These are phyloP conservation scores for Amaranthus palmeri DNA, from an alignment of 148 eudicot genomes.

Conservation along the genomic window DNA sequence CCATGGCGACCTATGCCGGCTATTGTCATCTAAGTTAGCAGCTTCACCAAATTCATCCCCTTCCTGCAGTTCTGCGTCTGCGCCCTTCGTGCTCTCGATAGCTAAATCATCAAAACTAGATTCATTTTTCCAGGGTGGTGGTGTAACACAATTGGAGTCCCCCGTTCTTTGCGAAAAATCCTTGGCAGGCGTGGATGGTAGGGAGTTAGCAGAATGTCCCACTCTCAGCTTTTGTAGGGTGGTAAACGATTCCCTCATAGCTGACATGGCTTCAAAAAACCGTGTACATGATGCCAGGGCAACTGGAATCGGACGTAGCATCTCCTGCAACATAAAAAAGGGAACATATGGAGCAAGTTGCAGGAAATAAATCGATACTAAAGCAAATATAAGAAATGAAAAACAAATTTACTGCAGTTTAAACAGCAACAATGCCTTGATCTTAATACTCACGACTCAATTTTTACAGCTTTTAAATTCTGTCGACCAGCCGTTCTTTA, in stretches of 20 bases:
- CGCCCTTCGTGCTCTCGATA: constrained; percentile 28
- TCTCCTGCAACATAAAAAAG: constrained; percentile 44
- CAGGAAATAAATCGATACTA: background rate
- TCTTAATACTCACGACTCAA: too few relatives aligned
- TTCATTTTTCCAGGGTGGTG: constrained; percentile 73
- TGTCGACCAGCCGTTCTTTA: too few relatives aligned
- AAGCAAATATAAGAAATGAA: background rate
- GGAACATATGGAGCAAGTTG: background rate
- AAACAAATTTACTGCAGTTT: too few relatives aligned
- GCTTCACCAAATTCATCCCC: constrained; percentile 36
- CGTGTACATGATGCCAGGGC: constrained; percentile 97
- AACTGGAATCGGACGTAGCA: constrained; percentile 98
- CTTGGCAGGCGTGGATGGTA: constrained; percentile 41
- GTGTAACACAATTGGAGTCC: constrained; percentile 69
- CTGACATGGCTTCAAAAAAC: constrained; percentile 97
- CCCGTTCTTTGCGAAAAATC: constrained; percentile 34
- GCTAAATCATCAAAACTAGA: constrained; percentile 58
- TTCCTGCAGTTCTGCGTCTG: constrained; percentile 28
- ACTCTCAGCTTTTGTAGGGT: constrained; percentile 78
- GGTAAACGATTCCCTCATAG: constrained; percentile 96
- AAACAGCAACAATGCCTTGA: too few relatives aligned
- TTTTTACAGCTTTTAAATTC: too few relatives aligned
- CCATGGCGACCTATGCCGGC: constrained; percentile 59
- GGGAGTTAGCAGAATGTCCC: constrained; percentile 46
- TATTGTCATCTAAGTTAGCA: constrained; percentile 22